Evolutionary conservation across 2,329 filamentous ascomycete species (phyloP).

Genomic region (Stagonosporopsis chrysanthemi): DNA sequence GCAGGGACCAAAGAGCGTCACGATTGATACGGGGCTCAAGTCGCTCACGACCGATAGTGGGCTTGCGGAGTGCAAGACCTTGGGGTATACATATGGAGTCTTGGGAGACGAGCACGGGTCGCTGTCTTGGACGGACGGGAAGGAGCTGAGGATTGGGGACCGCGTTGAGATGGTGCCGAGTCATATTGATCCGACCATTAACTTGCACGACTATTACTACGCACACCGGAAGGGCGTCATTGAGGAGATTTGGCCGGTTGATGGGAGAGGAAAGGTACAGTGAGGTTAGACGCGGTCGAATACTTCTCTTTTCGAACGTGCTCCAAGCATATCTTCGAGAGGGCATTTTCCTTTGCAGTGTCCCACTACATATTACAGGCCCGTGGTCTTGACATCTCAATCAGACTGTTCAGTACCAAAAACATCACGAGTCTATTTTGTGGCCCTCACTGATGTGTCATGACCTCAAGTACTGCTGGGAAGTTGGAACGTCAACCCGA

Average conservation of each 20-base stretch:
- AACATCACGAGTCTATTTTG: background rate
- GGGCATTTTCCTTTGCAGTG: background rate
- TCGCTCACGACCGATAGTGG: slow-evolving; percentile 62
- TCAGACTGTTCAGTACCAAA: background rate
- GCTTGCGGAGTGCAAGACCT: slow-evolving; percentile 56
- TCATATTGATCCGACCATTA: slow-evolving; percentile 64
- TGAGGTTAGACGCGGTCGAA: slow-evolving; percentile 26
- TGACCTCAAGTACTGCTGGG: background rate
- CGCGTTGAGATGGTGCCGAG: slow-evolving; percentile 62
- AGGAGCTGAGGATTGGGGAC: slow-evolving; percentile 55
- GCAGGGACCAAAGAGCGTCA: slow-evolving; percentile 55
- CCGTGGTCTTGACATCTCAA: background rate
- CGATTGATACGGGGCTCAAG: slow-evolving; percentile 61
- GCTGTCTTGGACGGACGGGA: slow-evolving; percentile 55
- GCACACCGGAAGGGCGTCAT: slow-evolving; percentile 58
- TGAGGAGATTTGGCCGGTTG: slow-evolving; percentile 62
- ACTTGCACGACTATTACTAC: slow-evolving; percentile 61
- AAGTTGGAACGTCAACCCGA: background rate
- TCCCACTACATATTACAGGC: too few relatives aligned
- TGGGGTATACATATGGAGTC: slow-evolving; percentile 54
- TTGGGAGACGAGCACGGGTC: slow-evolving; percentile 61
- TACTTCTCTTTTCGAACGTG: background rate
- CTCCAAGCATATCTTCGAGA: too few relatives aligned
- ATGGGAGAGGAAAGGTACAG: slow-evolving; percentile 61
- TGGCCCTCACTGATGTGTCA: background rate